A percentile compares a stretch with the other conserved stretches of the same genome.
Conservation (phyloP, 805 yeast species). For the Metschnikowia noctiluminum region DNA sequence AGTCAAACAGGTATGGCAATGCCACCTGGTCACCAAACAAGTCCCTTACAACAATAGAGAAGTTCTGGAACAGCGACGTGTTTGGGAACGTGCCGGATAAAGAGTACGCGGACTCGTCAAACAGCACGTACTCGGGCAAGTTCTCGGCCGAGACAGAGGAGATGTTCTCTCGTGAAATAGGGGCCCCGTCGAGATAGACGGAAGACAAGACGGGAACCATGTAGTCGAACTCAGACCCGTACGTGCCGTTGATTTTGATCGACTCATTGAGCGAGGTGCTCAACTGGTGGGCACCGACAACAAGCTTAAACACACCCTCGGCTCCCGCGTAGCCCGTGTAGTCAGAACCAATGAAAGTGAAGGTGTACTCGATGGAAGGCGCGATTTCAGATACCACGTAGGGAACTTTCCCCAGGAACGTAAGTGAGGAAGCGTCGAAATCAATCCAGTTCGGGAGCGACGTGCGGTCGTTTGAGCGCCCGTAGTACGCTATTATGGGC, state of each 20-base stretch:
- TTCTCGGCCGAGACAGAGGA: slow-evolving; percentile 44
- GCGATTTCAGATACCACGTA: slow-evolving; percentile 82
- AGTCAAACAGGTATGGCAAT: slow-evolving; percentile 54
- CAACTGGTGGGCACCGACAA: slow-evolving; percentile 86
- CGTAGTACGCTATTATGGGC: slow-evolving; percentile 66
- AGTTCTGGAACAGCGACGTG: slow-evolving; percentile 37
- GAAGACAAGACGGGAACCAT: slow-evolving; percentile 58
- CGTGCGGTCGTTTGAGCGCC: slow-evolving; percentile 74
- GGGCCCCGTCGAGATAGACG: slow-evolving; percentile 60
- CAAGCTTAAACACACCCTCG: slow-evolving; percentile 62
- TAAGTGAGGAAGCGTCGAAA: slow-evolving; percentile 59
- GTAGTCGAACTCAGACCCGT: slow-evolving; percentile 50
- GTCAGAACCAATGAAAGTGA: slow-evolving; percentile 78
- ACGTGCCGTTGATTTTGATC: slow-evolving; percentile 63
- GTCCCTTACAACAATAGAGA: slow-evolving; percentile 59
- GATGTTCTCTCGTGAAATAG: slow-evolving; percentile 49
- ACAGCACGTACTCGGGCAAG: slow-evolving; percentile 60
- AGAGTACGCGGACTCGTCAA: slow-evolving; percentile 37
- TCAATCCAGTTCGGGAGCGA: slow-evolving; percentile 89
- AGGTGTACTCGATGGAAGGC: slow-evolving; percentile 70
- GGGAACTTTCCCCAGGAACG: slow-evolving; percentile 87
- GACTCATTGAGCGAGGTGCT: slow-evolving; percentile 61
- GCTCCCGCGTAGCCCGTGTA: slow-evolving; percentile 70
- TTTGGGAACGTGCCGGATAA: slow-evolving; percentile 58
- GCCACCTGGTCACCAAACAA: slow-evolving; percentile 56